Conservation (phyloP, 2,329 filamentous ascomycete genomes). For the Colletotrichum eleusines region DNA sequence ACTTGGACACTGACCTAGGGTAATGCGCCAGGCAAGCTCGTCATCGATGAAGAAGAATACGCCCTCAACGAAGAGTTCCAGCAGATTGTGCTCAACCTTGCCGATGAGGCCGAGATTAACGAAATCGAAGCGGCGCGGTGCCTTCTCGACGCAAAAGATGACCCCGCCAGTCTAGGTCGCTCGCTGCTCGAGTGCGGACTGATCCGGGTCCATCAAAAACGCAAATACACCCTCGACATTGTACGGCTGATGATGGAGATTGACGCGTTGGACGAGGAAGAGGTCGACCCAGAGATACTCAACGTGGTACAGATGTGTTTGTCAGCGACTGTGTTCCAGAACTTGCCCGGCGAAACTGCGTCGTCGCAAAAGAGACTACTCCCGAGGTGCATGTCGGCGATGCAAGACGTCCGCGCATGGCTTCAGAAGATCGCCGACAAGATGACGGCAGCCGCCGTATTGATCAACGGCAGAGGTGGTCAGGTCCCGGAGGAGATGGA, state of each 20-base stretch:
- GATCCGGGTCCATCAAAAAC: slow-evolving; percentile 88
- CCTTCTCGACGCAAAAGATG: slow-evolving; percentile 78
- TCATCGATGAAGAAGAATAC: slow-evolving; percentile 79
- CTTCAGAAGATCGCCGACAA: slow-evolving; percentile 82
- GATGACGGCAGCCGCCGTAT: slow-evolving; percentile 78
- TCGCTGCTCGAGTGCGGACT: slow-evolving; percentile 82
- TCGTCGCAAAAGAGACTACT: slow-evolving; percentile 63
- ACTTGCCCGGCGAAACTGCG: slow-evolving; percentile 45
- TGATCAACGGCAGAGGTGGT: slow-evolving; percentile 72
- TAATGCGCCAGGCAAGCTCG: slow-evolving; percentile 75
- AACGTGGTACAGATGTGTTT: slow-evolving; percentile 66
- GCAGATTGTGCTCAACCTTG: slow-evolving; percentile 82
- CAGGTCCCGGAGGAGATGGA: slow-evolving; percentile 74
- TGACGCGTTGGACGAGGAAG: slow-evolving; percentile 70
- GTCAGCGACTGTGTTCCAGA: slow-evolving; percentile 67
- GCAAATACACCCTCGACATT: slow-evolving; percentile 85
- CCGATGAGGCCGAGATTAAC: slow-evolving; percentile 90
- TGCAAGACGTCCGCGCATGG: slow-evolving; percentile 83
- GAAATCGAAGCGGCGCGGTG: slow-evolving; percentile 86
- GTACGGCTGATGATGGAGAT: slow-evolving; percentile 83
- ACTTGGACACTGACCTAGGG: slow-evolving; percentile 42
- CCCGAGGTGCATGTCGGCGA: slow-evolving; percentile 79
- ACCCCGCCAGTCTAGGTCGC: slow-evolving; percentile 76
- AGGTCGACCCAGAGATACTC: slow-evolving; percentile 62
- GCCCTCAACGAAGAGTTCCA: slow-evolving; percentile 88